Evolutionary conservation across 768 basidiomycete genomes (phyloP), one percentile per base, ranked within the genome.

Genomic region (Saitozyma podzolica): DNA sequence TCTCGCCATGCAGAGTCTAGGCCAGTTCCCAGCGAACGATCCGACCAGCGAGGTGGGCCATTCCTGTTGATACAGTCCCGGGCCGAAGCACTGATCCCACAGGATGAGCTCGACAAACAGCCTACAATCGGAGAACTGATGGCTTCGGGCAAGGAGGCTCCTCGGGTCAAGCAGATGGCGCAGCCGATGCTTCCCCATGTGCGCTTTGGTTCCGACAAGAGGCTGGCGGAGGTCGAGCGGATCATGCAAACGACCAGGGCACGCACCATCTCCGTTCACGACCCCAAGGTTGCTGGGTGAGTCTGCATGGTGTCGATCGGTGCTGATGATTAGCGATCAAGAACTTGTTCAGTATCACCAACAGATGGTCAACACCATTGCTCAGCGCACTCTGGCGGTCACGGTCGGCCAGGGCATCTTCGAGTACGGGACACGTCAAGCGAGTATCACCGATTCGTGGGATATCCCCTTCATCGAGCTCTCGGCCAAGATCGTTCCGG

Each of bases 261-360:
- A 16, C 84, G 89, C 0, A 84, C 86, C 1, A 84, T 95, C 51
- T 85, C 82, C 76, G 83, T 81, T 59, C 82, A 82, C 47, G 88
- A 92, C 56, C 84, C 88, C 43, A 85, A 87, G 52, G 88, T 91
- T 63, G 78, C 88, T 45, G 90, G 83, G 88, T 88, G 66, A 68
- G 86, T 65, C 11, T 55, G 16, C 20, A 48, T n/a, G 19, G 6
- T 37, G 17, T 50, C 45, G 47, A 29, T 29, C 29, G 29, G 29
- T 29, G 29, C 29, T 29, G 2, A 29, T 29, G 5, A 37, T 16
- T 66, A 95, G 92, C 64, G 95, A 97, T 68, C 88, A 89, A 63
- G 93, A 97, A 52, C 87, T 91, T 67, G 84, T 87, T 9, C 88
- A 89, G 67, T 91, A 92, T 67, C 89, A 95, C 54, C 91, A 95